These are phyloP conservation scores for Heterobasidion irregulare DNA, from an alignment of 1,284 basidiomycete species.

Conservation along the genomic window DNA sequence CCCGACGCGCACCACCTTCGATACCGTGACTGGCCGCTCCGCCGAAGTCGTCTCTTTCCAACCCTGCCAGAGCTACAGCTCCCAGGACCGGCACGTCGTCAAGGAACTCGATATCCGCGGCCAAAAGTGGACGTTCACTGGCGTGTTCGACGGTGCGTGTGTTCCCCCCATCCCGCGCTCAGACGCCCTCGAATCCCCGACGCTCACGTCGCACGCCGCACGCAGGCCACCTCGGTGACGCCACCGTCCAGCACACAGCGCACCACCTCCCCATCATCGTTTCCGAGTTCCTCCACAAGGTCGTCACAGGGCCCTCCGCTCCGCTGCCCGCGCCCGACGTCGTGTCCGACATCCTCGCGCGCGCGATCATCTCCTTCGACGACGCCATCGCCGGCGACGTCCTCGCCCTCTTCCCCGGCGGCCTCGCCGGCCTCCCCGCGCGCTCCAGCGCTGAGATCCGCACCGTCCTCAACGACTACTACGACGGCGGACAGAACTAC, in stretches of 20 bases:
- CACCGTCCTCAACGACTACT: conserved; percentile 52
- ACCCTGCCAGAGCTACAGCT: conserved; percentile 37
- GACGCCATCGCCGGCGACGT: conserved; percentile 60
- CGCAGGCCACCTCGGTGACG: conserved; percentile 58
- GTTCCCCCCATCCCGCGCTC: not conserved
- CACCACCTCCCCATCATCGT: conserved; percentile 63
- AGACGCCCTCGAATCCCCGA: not conserved
- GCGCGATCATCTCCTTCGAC: conserved; percentile 53
- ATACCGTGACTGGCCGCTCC: conserved; percentile 27
- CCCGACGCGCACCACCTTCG: conserved; percentile 35
- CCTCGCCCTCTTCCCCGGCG: conserved; percentile 49
- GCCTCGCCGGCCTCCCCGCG: conserved; percentile 35
- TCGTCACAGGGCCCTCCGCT: conserved; percentile 12
- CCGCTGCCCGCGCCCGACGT: conserved; percentile 29
- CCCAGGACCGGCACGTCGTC: conserved; percentile 56
- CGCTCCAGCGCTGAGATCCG: conserved; percentile 48
- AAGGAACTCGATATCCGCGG: conserved; percentile 48
- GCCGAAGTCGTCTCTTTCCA: conserved; percentile 58
- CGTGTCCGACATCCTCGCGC: conserved; percentile 46
- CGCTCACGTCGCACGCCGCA: not conserved
- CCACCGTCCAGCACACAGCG: conserved; percentile 59
- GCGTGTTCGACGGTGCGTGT: conserved; percentile 58
- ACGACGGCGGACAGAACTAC: conserved; percentile 48
- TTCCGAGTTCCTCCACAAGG: conserved; percentile 42
- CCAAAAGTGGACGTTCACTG: conserved; percentile 51